Evolutionary conservation across 2,329 filamentous ascomycete genomes (phyloP), one percentile per base, ranked within the genome.

Genomic region (Sporothrix inflata): DNA sequence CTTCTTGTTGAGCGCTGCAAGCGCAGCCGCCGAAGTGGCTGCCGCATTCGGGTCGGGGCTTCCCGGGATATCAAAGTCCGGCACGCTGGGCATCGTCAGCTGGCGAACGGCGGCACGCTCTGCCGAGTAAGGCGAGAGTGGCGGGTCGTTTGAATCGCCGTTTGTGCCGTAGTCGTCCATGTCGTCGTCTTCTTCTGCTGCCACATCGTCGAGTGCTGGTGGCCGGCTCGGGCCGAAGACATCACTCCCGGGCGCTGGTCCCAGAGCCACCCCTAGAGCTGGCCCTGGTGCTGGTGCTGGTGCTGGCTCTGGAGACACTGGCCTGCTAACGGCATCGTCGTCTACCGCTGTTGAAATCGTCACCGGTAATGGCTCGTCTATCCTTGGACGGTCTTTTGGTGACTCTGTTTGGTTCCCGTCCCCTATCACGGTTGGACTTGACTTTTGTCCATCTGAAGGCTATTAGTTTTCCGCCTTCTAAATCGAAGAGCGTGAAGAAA

Each of bases 41-140:
- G 88, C 87, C 12, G 88, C 88, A 1, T 88, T 87, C 30, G 88
- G 88, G 0, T 91, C 90, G 0, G 92, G 92, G 4, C 92, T 94
- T 11, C 88, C 85, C 0, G 92, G 92, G 74, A 96, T 94, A 76
- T 90, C 85, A 77, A 94, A 88, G 81, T 93, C 90, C 1, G 92
- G 90, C 4, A 90, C 81, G 2, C 89, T 85, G 2, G 93, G 93
- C 57, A 95, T 85, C 30, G 93, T 96, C 55, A 95, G 87, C 77
- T 91, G 87, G 76, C 90, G 91, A 19, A 94, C 83, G 27, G 90
- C 82, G 38, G 88, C 84, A 75, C 92, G 90, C 73, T 85, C 87
- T 63, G 87, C 83, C 1, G 90, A 88, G 81, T 94, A 93, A 0
- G 92, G 92, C 0, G 91, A 94, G 3, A 84, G 81, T 1, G 83